A percentile compares a stretch with the other conserved stretches of the same genome.
These are phyloP conservation scores for Stevia rebaudiana DNA, from an alignment of 140 eudicot genomes.

Conservation along the genomic window DNA sequence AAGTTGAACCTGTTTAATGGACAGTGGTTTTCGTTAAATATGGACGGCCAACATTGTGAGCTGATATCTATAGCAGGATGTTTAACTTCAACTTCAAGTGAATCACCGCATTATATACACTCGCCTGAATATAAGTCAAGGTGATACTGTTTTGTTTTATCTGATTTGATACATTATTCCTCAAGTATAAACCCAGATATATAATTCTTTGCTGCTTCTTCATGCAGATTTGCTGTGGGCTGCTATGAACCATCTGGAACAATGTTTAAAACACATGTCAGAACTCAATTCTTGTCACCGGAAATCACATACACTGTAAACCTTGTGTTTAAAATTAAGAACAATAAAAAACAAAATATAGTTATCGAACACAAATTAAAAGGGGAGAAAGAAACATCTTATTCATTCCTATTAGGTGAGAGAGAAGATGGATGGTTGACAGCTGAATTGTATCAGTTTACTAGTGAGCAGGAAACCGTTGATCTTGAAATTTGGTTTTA, in stretches of 20 bases:
- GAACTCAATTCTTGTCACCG: slow-evolving; percentile 14
- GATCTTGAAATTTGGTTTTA: not conserved
- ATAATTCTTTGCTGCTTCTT: not conserved
- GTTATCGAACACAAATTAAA: slow-evolving; percentile 10
- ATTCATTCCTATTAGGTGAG: slow-evolving; percentile 11
- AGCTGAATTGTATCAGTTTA: slow-evolving; percentile 7
- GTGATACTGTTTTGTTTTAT: not conserved
- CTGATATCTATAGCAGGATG: slow-evolving; percentile 11
- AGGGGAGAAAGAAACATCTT: not conserved
- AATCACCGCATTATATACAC: not conserved
- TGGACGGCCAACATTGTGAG: slow-evolving; percentile 4
- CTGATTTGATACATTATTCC: not conserved
- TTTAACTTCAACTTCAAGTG: not conserved
- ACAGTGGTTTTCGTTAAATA: slow-evolving; percentile 2
- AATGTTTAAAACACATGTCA: not conserved
- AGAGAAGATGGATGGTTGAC: slow-evolving; percentile 14
- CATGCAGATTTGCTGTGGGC: slow-evolving; percentile 12
- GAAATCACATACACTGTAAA: slow-evolving; percentile 15
- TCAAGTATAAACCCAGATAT: not conserved
- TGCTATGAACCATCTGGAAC: not conserved
- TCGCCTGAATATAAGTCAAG: not conserved
- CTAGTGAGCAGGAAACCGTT: not conserved
- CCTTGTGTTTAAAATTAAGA: slow-evolving; percentile 17
- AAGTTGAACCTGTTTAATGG: not conserved
- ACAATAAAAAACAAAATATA: not conserved